Evolutionary conservation across 768 basidiomycete species (phyloP), one percentile per base, ranked within the genome.

Genomic region (Clavulina sp.): DNA sequence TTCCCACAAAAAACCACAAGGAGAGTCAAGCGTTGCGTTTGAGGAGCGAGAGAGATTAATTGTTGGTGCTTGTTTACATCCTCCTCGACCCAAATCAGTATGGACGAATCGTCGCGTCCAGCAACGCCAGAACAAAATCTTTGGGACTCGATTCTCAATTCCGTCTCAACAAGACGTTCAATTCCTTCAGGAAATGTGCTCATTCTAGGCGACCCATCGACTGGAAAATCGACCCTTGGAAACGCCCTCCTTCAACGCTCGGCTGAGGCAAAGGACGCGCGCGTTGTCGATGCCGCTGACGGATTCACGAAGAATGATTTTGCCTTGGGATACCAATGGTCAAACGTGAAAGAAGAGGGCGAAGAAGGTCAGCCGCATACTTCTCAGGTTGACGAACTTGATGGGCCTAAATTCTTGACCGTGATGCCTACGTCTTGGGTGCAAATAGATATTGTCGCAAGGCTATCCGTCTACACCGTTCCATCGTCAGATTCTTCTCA

Each of bases 71-170:
- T n/a, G n/a, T n/a, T n/a, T n/a, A n/a, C n/a, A n/a, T n/a, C n/a
- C n/a, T n/a, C n/a, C n/a, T n/a, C n/a, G n/a, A n/a, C n/a, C n/a
- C n/a, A n/a, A n/a, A n/a, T n/a, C n/a, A n/a, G n/a, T n/a, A n/a
- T n/a, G n/a, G n/a, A n/a, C n/a, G n/a, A n/a, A n/a, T n/a, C n/a
- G n/a, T 51, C 50, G 18, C 56, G 56, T 19, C 41, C 56, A n/a
- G 33, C 56, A 38, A 52, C 56, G 6, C 56, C 54, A 3, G 44
- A 50, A 0, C 75, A 79, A 57, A 84, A 92, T 59, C 68, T 96
- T 36, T 97, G 93, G 93, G 83, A 80, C 2, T 84, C 85, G 9
- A 96, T 97, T 58, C 73, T 97, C 3, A 80, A 91, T 65, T 80
- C 81, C 9, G 81, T 93, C 24, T 84, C 87, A 1, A 78, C 79